Evolutionary conservation across 129 eudicot species (phyloP).

Genomic region (Pulicaria dysenterica): DNA sequence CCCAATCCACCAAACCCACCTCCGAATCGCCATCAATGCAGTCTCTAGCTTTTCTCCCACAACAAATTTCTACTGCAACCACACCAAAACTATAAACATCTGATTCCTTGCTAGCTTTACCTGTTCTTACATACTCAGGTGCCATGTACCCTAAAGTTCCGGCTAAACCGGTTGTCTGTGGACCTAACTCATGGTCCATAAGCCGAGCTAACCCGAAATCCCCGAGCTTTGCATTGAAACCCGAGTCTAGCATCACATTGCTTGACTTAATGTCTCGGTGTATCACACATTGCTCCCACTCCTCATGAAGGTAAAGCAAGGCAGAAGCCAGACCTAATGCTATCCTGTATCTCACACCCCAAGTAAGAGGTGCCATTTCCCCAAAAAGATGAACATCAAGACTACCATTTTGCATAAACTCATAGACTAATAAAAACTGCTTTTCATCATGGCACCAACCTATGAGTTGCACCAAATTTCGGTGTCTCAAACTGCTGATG

Average conservation of each 20-base stretch:
- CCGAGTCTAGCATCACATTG: constrained; percentile 64
- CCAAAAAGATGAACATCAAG: constrained; percentile 53
- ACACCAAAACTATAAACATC: constrained; percentile 66
- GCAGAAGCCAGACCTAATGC: constrained; percentile 58
- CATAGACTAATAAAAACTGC: constrained; percentile 53
- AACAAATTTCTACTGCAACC: constrained; percentile 44
- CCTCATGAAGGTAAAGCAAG: constrained; percentile 63
- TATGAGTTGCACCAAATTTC: constrained; percentile 61
- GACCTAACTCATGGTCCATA: constrained; percentile 56
- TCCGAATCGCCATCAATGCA: constrained; percentile 12
- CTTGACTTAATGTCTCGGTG: constrained; percentile 70
- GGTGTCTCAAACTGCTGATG: constrained; percentile 52
- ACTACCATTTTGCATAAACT: constrained; percentile 64
- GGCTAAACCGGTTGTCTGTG: constrained; percentile 51
- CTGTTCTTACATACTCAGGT: constrained; percentile 51
- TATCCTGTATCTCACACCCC: constrained; percentile 53
- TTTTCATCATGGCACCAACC: constrained; percentile 70
- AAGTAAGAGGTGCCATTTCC: constrained; percentile 38
- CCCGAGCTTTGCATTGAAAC: constrained; percentile 60
- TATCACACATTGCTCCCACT: constrained; percentile 61
- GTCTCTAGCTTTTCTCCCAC: constrained; percentile 46
- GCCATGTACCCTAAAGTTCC: constrained; percentile 63
- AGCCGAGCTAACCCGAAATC: constrained; percentile 71
- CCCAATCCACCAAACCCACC: constrained; percentile 43
- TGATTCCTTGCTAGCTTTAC: constrained; percentile 52